Evolutionary conservation across 2,329 filamentous ascomycete species (phyloP).

Genomic region (Colletotrichum trifolii): DNA sequence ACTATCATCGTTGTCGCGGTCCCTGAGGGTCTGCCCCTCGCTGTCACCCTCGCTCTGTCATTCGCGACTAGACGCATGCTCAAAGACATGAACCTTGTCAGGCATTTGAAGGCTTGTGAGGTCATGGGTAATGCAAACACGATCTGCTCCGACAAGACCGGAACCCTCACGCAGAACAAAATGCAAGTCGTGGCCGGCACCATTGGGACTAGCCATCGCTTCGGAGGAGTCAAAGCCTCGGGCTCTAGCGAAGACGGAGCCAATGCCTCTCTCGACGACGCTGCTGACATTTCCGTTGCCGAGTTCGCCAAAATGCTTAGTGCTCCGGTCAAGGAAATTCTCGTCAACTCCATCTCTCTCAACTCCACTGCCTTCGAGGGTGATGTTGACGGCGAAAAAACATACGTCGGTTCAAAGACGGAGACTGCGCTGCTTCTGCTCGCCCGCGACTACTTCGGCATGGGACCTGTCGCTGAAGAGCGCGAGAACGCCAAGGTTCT

Average conservation of each 20-base stretch:
- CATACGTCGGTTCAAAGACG: conserved; percentile 82
- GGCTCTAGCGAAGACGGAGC: conserved; percentile 41
- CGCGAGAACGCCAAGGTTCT: conserved; percentile 69
- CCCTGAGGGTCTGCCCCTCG: conserved; percentile 80
- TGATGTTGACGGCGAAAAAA: conserved; percentile 72
- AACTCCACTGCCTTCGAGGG: conserved; percentile 84
- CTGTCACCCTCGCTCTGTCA: conserved; percentile 80
- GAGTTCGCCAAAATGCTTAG: conserved; percentile 61
- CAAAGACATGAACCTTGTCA: conserved; percentile 81
- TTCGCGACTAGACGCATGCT: conserved; percentile 84
- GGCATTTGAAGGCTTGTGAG: conserved; percentile 81
- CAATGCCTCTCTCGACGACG: conserved; percentile 42
- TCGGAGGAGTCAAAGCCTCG: conserved; percentile 55
- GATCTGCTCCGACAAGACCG: conserved; percentile 76
- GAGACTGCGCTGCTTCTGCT: conserved; percentile 80
- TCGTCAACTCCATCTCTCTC: conserved; percentile 69
- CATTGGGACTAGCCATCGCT: conserved; percentile 65
- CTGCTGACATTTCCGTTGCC: conserved; percentile 53
- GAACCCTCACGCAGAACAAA: conserved; percentile 75
- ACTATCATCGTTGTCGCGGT: conserved; percentile 85
- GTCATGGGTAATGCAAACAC: conserved; percentile 84
- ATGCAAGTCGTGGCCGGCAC: conserved; percentile 74
- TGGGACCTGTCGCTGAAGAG: conserved; percentile 73
- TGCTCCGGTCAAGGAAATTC: conserved; percentile 60
- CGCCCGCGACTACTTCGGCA: conserved; percentile 73